Conservation (phyloP, 345 rosid species). For the Hibiscus syriacus region DNA sequence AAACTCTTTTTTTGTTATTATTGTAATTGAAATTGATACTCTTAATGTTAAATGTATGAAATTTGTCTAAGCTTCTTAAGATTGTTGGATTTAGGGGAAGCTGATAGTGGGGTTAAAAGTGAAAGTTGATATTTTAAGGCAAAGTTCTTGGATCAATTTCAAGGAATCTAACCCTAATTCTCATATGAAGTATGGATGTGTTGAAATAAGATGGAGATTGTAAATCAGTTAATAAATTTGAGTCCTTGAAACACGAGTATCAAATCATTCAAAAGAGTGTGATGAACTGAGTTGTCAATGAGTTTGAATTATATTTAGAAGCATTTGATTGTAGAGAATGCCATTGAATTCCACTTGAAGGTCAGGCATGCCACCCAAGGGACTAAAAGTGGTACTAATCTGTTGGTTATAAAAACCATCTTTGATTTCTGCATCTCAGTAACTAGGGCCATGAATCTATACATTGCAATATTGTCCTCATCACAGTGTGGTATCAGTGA, state of each 20-base stretch:
- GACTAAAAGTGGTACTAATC: too few relatives aligned
- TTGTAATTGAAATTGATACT: not conserved
- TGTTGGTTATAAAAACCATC: not conserved
- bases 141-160: not conserved
- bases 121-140: not conserved
- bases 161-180: not conserved
- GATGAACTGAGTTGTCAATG: not conserved
- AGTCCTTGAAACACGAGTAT: not conserved
- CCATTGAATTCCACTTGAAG: not conserved
- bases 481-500: too few relatives aligned
- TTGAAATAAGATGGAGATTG: not conserved
- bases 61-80: not conserved
- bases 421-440: not conserved
- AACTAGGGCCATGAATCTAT: too few relatives aligned
- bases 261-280: not conserved
- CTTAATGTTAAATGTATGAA: not conserved
- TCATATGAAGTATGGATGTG: not conserved
- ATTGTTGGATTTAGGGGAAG: not conserved
- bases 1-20: not conserved
- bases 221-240: not conserved
- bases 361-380: too few relatives aligned
- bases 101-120: not conserved
- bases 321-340: not conserved
- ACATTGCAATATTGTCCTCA: too few relatives aligned
- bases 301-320: not conserved